Conservation (phyloP, 1,139 yeast genomes). For the Zygoascus hellenicus region DNA sequence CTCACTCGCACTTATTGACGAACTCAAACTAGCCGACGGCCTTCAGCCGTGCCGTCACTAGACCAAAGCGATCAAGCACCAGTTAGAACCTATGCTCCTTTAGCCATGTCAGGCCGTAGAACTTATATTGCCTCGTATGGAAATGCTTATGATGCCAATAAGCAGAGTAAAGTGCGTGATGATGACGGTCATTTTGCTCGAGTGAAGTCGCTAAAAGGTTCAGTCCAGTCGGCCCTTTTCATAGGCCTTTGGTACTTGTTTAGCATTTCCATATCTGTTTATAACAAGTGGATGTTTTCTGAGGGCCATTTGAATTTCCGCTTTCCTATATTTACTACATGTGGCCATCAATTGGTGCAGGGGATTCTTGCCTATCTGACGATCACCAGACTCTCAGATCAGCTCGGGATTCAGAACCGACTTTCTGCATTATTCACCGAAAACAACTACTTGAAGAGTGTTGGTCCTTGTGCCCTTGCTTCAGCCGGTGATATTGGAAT, state of each 20-base stretch:
- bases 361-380: constrained; percentile 21
- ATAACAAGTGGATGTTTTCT: constrained; percentile 98
- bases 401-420: constrained; percentile 1
- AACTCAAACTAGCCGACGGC: too few relatives aligned
- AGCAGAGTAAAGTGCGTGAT: background rate
- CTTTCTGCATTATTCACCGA: background rate
- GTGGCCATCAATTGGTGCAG: constrained; percentile 76
- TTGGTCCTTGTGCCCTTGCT: constrained; percentile 81
- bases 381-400: constrained; percentile 5
- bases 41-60: too few relatives aligned
- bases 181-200: background rate
- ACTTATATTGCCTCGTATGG: constrained; percentile 1
- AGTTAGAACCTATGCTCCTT: too few relatives aligned
- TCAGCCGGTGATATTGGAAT: constrained; percentile 92
- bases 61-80: too few relatives aligned
- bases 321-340: constrained; percentile 78
- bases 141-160: constrained; percentile 1
- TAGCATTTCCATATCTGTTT: constrained; percentile 73
- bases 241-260: constrained; percentile 37
- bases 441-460: constrained; percentile 36
- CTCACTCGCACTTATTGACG: too few relatives aligned
- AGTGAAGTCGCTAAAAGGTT: background rate
- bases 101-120: background rate
- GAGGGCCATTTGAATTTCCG: constrained; percentile 59
- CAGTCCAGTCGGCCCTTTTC: background rate